Base-by-base conservation (phyloP, 2,329 filamentous ascomycete species). In the Clonostachys rhizophaga region DNA sequence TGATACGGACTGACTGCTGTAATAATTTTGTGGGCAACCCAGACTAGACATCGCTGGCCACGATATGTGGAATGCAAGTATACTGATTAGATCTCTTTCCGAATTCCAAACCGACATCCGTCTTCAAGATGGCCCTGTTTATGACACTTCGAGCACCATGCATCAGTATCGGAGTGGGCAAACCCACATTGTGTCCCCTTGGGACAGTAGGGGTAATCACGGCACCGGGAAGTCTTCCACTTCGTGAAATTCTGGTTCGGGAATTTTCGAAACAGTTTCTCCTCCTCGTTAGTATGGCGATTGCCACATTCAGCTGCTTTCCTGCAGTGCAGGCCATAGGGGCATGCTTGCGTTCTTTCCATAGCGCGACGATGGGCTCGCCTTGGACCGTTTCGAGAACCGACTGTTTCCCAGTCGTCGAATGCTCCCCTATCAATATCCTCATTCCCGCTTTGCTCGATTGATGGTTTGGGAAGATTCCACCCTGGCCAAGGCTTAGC, bases 301-400 rank as follows among this genome's bases (percentile, higher is more conserved):
- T 44, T 45, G 5, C 41, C 40, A 36, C 50, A 52, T 16, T 45
- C 42, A 30, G 42, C 44, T 12, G n/a, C 34, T n/a, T 40, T 43
- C 16, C 35, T 33, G 44, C 50, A 52, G 40, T 47, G 50, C 12
- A 49, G 18, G n/a, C 46, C 20, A 10, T 50, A 20, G 14, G 42
- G 40, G 20, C 49, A 52, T 11, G 8, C 17, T 14, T 49, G 49
- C 20, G 20, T 45, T 12, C 47, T 34, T 16, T 34, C 46, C 30
- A 45, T 35, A 18, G n/a, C 18, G 13, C 44, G 37, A 13, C 43
- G 37, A 20, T 41, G 40, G 14, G 43, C 39, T 20, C 36, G 36
- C 34, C 2, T 37, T 12, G 13, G 43, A 18, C 34, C 30, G n/a
- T 37, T 18, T 46, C 43, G 34, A 35, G 24, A 10, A 8, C 33